A percentile compares a stretch with the other conserved stretches of the same genome.
phyloP scores from a whole-genome alignment of 352 stramenopile genomes.

The Globisporangium nagaii region DNA sequence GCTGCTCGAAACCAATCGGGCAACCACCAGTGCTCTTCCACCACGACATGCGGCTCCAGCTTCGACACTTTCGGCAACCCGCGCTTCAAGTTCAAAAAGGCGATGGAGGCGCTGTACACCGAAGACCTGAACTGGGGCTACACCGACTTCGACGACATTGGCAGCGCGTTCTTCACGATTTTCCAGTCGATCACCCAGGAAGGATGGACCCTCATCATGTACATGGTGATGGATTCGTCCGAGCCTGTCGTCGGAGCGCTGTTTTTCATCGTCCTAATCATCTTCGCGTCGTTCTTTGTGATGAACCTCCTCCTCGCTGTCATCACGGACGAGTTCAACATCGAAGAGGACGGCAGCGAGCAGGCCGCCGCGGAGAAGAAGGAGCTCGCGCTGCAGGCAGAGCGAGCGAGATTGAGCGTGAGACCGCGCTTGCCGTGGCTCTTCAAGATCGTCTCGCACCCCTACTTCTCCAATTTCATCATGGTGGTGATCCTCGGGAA shows the following conservation, averaged over 20 bases:
- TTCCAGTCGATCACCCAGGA: conserved; percentile 93
- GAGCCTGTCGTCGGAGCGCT: conserved; percentile 54
- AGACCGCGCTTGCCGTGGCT: conserved; percentile 30
- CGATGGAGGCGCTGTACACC: conserved; percentile 53
- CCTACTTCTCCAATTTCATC: conserved; percentile 50
- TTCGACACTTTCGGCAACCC: conserved; percentile 66
- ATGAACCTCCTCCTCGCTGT: conserved; percentile 92
- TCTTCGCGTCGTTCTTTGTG: conserved; percentile 92
- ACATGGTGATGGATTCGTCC: conserved; percentile 73
- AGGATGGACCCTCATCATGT: conserved; percentile 92
- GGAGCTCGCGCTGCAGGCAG: conserved; percentile 20
- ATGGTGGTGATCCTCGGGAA: conserved; percentile 84
- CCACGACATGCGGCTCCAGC: conserved; percentile 54
- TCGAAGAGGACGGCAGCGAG: conserved; percentile 40
- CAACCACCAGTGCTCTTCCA: conserved; percentile 40
- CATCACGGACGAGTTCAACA: conserved; percentile 87
- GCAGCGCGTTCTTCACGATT: conserved; percentile 86
- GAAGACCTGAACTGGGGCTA: conserved; percentile 83
- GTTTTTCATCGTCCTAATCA: conserved; percentile 89
- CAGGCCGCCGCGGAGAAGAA: conserved; percentile 26
- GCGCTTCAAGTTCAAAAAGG: conserved; percentile 42
- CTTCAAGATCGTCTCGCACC: conserved; percentile 55
- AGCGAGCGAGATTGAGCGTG: conserved; percentile 23
- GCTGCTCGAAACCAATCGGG: conserved; percentile 27
- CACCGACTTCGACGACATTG: conserved; percentile 93